These are phyloP conservation scores for Magnolia changhungtana DNA, from an alignment of 164 flowering plant species.

Conservation along the genomic window DNA sequence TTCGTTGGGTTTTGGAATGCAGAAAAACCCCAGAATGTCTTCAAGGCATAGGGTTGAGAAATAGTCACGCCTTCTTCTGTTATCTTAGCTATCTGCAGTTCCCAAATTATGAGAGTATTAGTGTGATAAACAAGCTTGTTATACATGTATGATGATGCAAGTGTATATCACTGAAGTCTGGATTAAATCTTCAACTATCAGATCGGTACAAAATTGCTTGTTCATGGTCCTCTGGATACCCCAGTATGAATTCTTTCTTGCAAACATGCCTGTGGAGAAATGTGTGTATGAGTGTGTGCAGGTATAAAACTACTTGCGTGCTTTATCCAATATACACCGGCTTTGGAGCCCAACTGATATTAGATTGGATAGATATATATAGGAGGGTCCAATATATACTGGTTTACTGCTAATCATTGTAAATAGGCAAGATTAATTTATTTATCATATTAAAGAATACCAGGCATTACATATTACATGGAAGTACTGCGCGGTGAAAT, in stretches of 20 bases:
- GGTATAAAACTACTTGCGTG: too few species aligned
- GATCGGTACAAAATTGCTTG: background rate
- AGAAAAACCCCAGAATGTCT: slow-evolving; percentile 74
- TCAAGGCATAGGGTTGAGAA: slow-evolving; percentile 69
- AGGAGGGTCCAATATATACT: too few species aligned
- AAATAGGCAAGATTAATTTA: too few species aligned
- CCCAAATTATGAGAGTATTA: background rate
- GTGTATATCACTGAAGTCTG: background rate
- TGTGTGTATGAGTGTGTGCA: too few species aligned
- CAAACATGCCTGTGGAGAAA: too few species aligned
- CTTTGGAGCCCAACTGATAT: too few species aligned
- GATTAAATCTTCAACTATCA: background rate
- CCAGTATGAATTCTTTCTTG: background rate
- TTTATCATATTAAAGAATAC: background rate
- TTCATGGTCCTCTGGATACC: background rate
- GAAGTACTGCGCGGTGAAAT: background rate
- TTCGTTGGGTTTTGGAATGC: slow-evolving; percentile 72
- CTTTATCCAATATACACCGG: too few species aligned
- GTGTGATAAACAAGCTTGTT: background rate
- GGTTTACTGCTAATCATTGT: too few species aligned
- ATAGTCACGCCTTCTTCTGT: slow-evolving; percentile 72
- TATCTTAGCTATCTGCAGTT: slow-evolving; percentile 73
- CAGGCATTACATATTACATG: background rate
- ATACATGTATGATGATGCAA: background rate
- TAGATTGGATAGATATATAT: too few species aligned